Base-by-base conservation (phyloP, 169 alveolate genomes). In the Plasmodium fragile region DNA sequence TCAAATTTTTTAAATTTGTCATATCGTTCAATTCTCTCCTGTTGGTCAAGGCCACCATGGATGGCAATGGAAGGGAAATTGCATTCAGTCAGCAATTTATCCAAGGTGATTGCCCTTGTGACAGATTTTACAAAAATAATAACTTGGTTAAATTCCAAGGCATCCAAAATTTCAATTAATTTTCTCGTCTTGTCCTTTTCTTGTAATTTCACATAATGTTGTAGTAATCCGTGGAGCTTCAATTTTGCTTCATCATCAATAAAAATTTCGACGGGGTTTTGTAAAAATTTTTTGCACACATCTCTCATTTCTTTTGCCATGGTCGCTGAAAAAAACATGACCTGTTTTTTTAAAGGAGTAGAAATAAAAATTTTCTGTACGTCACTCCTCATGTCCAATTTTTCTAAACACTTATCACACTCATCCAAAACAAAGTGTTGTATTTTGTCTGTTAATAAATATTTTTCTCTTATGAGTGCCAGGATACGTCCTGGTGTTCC, bases 401-500 rank as follows among this genome's bases (percentile, higher is more conserved):
- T 99, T 95, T 98, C 99, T 82, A 99, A 98, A 98, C 99, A 99
- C 96, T 99, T 99, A 95, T 99, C 99, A 95, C 99, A 99, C 96
- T 99, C 99, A 94, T 99, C 99, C 81, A 99, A 97, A 55, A 99
- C 99, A 94, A 99, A 99, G 94, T 97, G 99, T 96, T 98, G 98
- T 16, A 99, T 95, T 75, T 98, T 97, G 80, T 97, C 98, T 93
- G 99, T 96, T 92, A 97, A 97, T 65, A 99, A 95, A 83, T 97
- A 98, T 96, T 98, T 98, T 81, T 97, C 98, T 92, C 97, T 96
- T 18, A 98, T 98, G 22, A 99, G 97, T 25, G 99, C 99, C 41
- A 98, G 96, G 41, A 99, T 97, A 75, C 99, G 98, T 16, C 99
- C 99, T n/a, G 99, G 99, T 13, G 99, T 99, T 3, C 99, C 99